Base-by-base conservation (phyloP, 306 rosid species). In the Vicia villosa region DNA sequence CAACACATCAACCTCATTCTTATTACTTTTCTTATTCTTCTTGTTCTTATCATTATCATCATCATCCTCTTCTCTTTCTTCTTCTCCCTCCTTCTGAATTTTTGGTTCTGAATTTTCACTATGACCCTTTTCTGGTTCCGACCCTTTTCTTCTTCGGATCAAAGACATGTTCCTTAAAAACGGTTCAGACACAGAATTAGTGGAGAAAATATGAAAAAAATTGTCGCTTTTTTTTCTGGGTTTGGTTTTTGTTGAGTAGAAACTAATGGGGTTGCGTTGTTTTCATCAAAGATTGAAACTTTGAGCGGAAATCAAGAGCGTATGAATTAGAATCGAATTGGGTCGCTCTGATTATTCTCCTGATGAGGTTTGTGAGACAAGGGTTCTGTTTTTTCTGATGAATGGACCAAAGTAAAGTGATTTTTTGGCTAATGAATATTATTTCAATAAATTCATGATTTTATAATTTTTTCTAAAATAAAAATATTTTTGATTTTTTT, bases 131-230 rank as follows among this genome's bases (percentile, higher is more conserved):
- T 73, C 82, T 3, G 76, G 24, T 37, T 85, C 86, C 22, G 79
- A 63, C 5, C 82, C 82, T 64, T 85, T 91, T 70, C 92, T 85
- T 70, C 88, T 76, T 37, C 92, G 91, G 68, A 85, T 41, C 30
- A 36, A 14, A 66, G 92, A 49, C 97, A 91, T 90, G 46, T 73
- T 82, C 41, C 63, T 17, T 5, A 30, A 21, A 5, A 38, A 21
- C 19, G 28, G 62, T 69, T 32, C 68, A 45, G 77, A 69, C 62
- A 14, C 38, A 11, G 59, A 57, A 6, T 38, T 15, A 11, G 51
- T 69, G 13, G 17, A 21, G 54, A 15, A 55, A 59, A 16, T 17
- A 16, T 17, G 22, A 17, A 49, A 49, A 49, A 49, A 17, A 17
- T 8, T 8, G 2, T 17, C 68, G 10, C 26, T 9, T 72, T 24